Evolutionary conservation across 2,329 filamentous ascomycete species (phyloP).

Genomic region (Pseudogymnoascus sp.): DNA sequence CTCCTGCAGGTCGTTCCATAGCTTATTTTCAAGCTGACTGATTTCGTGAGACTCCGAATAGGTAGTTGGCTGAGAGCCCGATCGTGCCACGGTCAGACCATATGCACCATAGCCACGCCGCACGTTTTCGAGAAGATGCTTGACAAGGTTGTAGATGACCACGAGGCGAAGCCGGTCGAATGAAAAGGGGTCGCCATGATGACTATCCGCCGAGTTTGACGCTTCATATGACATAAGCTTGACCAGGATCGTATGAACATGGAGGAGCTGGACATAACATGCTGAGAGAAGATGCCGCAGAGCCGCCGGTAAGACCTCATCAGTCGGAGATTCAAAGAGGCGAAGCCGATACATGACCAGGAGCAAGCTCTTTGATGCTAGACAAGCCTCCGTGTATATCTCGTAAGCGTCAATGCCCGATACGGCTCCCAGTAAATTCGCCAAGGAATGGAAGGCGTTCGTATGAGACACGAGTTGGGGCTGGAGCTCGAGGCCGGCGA

Average conservation of each 20-base stretch:
- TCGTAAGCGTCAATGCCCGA: conserved; percentile 9
- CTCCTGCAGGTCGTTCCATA: conserved; percentile 10
- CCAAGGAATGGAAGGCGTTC: conserved; percentile 12
- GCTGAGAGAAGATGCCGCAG: conserved; percentile 10
- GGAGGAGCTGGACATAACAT: conserved; percentile 11
- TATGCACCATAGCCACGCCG: conserved; percentile 11
- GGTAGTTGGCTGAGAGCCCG: not conserved
- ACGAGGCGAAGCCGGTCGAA: conserved; percentile 8
- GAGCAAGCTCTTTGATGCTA: conserved; percentile 12
- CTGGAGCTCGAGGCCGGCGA: conserved; percentile 9
- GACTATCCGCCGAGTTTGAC: conserved; percentile 10
- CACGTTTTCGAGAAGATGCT: conserved; percentile 9
- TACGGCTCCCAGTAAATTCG: conserved; percentile 9
- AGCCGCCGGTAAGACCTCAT: conserved; percentile 11
- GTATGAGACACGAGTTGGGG: conserved; percentile 11
- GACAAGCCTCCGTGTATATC: conserved; percentile 11
- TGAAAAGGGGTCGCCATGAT: conserved; percentile 10
- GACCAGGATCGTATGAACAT: conserved; percentile 9
- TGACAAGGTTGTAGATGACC: conserved; percentile 11
- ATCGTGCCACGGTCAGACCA: conserved; percentile 6
- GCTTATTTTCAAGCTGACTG: conserved; percentile 11
- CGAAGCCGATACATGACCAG: conserved; percentile 11
- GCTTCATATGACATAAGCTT: conserved; percentile 11
- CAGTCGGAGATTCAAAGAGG: conserved; percentile 8
- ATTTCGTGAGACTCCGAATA: conserved; percentile 5